phyloP scores from a whole-genome alignment of 257 asterid genomes.

The Fraxinus pennsylvanica region DNA sequence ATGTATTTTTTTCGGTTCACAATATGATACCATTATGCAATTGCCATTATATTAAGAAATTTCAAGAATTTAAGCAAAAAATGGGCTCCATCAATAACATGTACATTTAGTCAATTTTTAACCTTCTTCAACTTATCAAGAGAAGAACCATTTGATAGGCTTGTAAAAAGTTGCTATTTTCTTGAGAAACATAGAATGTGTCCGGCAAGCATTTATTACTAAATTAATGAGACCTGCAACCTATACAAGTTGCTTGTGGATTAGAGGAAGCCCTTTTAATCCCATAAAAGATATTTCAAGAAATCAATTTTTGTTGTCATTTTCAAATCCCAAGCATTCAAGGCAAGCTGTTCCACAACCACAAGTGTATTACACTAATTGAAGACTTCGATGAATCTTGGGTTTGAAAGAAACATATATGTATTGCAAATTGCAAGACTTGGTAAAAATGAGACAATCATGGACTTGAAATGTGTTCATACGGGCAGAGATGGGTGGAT shows the following conservation, averaged over 20 bases:
- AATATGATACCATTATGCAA: neutral
- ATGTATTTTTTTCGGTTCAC: neutral
- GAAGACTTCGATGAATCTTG: neutral
- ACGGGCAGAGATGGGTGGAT: no score
- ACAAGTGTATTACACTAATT: neutral
- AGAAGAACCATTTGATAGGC: neutral
- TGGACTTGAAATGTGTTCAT: neutral
- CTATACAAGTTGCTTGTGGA: neutral
- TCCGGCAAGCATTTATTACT: neutral
- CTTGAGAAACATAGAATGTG: neutral
- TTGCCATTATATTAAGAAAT: neutral
- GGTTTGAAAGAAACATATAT: neutral
- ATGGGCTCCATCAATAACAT: neutral
- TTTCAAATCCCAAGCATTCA: neutral
- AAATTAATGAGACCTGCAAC: neutral
- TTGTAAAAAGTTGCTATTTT: neutral
- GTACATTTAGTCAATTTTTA: neutral
- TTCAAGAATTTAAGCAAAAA: neutral
- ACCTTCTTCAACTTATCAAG: neutral
- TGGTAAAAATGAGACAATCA: neutral
- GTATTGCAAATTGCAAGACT: neutral
- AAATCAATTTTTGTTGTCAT: neutral
- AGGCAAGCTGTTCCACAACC: neutral
- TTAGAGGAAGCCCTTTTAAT: neutral
- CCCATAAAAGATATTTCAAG: neutral